These are phyloP conservation scores for Fraxinus nigra DNA, from an alignment of 305 asterid species.

Conservation along the genomic window DNA sequence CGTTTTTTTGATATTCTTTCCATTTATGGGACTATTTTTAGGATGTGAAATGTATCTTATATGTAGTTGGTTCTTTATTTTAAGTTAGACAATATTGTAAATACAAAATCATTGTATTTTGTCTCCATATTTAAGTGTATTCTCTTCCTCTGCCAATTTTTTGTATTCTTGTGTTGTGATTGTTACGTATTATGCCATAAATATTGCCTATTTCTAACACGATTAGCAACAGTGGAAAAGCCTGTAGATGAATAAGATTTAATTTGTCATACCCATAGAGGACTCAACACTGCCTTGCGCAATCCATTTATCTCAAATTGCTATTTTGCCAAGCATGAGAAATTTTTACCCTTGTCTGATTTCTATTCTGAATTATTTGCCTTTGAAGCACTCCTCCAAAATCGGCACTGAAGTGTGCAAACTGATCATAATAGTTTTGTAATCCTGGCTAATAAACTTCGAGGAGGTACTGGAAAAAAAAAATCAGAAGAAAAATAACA, in stretches of 20 bases:
- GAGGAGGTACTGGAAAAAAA: neutral
- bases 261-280: neutral
- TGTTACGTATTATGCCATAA: too few relatives aligned
- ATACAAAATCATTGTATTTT: too few relatives aligned
- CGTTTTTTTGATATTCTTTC: too few relatives aligned
- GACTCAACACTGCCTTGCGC: neutral
- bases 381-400: neutral
- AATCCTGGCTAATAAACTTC: neutral
- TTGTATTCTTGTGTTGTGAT: too few relatives aligned
- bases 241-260: neutral
- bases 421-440: neutral
- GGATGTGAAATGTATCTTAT: too few relatives aligned
- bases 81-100: too few relatives aligned
- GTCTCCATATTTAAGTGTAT: too few relatives aligned
- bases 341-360: neutral
- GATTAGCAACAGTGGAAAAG: neutral
- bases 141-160: too few relatives aligned
- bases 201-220: too few relatives aligned
- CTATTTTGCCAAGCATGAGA: neutral
- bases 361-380: neutral
- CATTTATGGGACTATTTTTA: too few relatives aligned
- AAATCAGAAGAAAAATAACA: neutral
- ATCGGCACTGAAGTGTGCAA: neutral
- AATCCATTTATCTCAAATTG: neutral
- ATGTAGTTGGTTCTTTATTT: too few relatives aligned